phyloP scores from a whole-genome alignment of 179 eudicot species.

The Nepenthes alata region DNA sequence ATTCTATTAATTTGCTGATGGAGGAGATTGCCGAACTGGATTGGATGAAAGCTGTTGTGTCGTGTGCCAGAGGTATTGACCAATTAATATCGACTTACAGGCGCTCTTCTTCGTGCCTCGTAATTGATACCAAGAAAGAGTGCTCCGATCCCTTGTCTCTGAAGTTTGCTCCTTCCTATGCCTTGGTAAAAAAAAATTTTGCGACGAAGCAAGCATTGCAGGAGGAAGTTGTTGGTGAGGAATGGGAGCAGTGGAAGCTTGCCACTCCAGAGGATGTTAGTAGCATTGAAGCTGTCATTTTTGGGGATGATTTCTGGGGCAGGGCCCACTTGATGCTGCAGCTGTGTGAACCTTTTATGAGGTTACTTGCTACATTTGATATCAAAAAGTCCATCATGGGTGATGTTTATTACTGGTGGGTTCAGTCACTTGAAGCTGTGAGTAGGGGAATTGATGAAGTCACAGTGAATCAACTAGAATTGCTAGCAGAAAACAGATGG shows the following conservation, averaged over 20 bases:
- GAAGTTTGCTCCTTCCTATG: slow-evolving; percentile 32
- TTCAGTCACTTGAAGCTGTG: slow-evolving; percentile 33
- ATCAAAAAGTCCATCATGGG: slow-evolving; percentile 34
- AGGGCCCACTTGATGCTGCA: slow-evolving; percentile 31
- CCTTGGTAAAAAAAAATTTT: slow-evolving; percentile 21
- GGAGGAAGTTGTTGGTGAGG: slow-evolving; percentile 23
- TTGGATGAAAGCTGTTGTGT: slow-evolving; percentile 34
- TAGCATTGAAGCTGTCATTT: slow-evolving; percentile 21
- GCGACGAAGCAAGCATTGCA: slow-evolving; percentile 21
- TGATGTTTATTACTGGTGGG: slow-evolving; percentile 36
- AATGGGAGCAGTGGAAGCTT: slow-evolving; percentile 41
- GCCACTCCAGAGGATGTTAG: slow-evolving; percentile 17
- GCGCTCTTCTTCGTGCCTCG: slow-evolving; percentile 8
- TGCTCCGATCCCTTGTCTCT: slow-evolving; percentile 15
- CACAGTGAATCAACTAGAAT: slow-evolving; percentile 28
- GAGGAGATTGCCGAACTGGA: slow-evolving; percentile 37
- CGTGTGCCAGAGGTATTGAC: slow-evolving; percentile 32
- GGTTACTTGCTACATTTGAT: slow-evolving; percentile 20
- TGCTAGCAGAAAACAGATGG: slow-evolving; percentile 34
- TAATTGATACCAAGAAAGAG: slow-evolving; percentile 12
- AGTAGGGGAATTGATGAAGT: slow-evolving; percentile 30
- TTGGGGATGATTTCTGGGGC: slow-evolving; percentile 37
- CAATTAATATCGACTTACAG: slow-evolving; percentile 23
- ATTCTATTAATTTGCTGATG: slow-evolving; percentile 32
- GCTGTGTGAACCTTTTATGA: slow-evolving; percentile 33